Conservation (phyloP, 768 basidiomycete species). For the Tubosaeta brunneosetosa region DNA sequence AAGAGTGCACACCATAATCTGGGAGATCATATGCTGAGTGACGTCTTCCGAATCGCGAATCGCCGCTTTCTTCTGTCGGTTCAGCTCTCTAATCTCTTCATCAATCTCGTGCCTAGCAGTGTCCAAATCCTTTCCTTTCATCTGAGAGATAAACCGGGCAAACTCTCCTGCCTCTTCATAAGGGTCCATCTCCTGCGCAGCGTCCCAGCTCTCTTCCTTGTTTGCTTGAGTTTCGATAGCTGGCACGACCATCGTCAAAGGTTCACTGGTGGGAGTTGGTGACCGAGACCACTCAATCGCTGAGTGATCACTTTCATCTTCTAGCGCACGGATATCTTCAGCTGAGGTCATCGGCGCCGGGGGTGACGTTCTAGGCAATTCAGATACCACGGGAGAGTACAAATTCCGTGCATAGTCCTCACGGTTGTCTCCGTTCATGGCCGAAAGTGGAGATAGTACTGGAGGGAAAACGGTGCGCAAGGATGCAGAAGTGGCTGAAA, state of each 20-base stretch:
- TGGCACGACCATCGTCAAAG: conserved; percentile 3
- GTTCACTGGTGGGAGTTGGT: conserved; percentile 28
- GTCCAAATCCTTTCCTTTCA: conserved; percentile 81
- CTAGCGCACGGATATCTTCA: conserved; percentile 1
- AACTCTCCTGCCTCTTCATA: conserved; percentile 83
- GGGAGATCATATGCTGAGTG: conserved; percentile 90
- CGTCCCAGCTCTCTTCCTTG: conserved; percentile 60
- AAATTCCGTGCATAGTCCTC: conserved; percentile 1
- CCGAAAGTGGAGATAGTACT: conserved; percentile 12
- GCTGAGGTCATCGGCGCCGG: conserved; percentile 8
- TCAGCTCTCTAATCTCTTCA: conserved; percentile 78
- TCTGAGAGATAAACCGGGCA: conserved; percentile 86
- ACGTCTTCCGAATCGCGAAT: conserved; percentile 95
- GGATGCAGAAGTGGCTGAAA: background rate
- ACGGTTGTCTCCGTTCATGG: conserved; percentile 13
- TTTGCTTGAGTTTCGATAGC: conserved; percentile 20
- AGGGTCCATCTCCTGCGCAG: conserved; percentile 80
- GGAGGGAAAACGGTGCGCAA: background rate
- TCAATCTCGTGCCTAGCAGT: conserved; percentile 85
- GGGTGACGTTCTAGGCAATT: conserved; percentile 5
- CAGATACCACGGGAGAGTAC: conserved; percentile 1
- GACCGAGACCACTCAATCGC: conserved; percentile 37
- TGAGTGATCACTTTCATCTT: conserved; percentile 24
- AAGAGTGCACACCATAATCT: conserved; percentile 55
- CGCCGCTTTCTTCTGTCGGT: conserved; percentile 80